phyloP scores from a whole-genome alignment of 306 rosid genomes.

The Albizia julibrissin region DNA sequence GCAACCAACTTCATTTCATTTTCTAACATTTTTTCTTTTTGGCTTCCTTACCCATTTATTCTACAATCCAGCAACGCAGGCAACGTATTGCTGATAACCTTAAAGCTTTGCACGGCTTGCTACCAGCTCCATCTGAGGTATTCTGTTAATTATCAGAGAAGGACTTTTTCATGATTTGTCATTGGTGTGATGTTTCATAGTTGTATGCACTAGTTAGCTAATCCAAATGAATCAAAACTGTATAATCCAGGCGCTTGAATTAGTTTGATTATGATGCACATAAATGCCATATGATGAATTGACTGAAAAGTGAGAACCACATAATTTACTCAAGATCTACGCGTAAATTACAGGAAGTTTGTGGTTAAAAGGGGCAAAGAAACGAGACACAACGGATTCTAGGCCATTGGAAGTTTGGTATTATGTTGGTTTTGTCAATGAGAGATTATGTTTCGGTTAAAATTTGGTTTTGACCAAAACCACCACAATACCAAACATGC shows the following conservation, averaged over 20 bases:
- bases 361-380: not conserved
- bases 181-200: not conserved
- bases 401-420: not conserved
- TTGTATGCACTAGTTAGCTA: not conserved
- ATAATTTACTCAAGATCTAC: not conserved
- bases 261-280: not conserved
- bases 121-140: slow-evolving; percentile 75
- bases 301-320: not conserved
- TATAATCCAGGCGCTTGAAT: not conserved
- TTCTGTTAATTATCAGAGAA: slow-evolving; percentile 19
- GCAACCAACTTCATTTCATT: slow-evolving; percentile 3
- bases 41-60: slow-evolving; percentile 20
- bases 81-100: slow-evolving; percentile 66
- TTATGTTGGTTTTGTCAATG: not conserved
- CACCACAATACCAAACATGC: not conserved
- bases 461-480: not conserved
- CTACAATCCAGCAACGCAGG: slow-evolving; percentile 63
- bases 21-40: slow-evolving; percentile 19
- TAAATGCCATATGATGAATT: not conserved
- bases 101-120: slow-evolving; percentile 65
- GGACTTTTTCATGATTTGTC: slow-evolving; percentile 7
- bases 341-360: not conserved
- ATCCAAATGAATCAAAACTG: not conserved
- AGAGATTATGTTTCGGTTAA: not conserved
- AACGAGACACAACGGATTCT: not conserved